phyloP scores from a whole-genome alignment of 306 rosid species.

The Vigna trinervia region DNA sequence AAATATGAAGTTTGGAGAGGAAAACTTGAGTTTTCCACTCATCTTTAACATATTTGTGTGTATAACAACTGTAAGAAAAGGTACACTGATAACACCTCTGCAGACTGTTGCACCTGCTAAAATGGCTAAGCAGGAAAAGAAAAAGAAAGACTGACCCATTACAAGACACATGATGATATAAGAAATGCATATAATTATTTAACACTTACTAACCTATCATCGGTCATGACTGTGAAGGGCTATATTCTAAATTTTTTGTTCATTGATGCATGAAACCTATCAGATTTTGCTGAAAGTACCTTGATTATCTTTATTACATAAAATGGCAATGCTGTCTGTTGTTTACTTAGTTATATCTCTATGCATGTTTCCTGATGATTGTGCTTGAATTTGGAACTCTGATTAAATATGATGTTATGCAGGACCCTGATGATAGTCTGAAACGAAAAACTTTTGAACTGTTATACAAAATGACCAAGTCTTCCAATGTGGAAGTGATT shows the following conservation, averaged over 20 bases:
- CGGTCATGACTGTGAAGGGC: background rate
- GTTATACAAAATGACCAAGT: constrained; percentile 90
- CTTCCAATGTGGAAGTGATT: constrained; percentile 98
- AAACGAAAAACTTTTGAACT: constrained; percentile 95
- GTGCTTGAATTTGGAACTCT: constrained; percentile 19
- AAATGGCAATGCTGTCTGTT: constrained; percentile 1
- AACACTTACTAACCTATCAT: background rate
- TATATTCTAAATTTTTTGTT: background rate
- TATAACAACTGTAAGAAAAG: too few relatives aligned
- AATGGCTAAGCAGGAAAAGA: too few relatives aligned
- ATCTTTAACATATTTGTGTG: too few relatives aligned
- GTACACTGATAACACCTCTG: too few relatives aligned
- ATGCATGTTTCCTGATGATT: background rate
- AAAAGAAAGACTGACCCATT: too few relatives aligned
- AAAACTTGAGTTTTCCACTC: too few relatives aligned
- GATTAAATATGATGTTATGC: constrained; percentile 45
- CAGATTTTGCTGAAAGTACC: background rate
- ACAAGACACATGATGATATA: too few relatives aligned
- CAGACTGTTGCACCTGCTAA: too few relatives aligned
- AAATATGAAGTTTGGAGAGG: too few relatives aligned
- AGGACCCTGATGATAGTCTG: constrained; percentile 98
- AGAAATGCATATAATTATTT: too few relatives aligned
- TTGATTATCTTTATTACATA: background rate
- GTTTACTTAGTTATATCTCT: constrained; percentile 18
- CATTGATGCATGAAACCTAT: background rate